These are phyloP conservation scores for Salix udensis DNA, from an alignment of 345 rosid species.

Conservation along the genomic window DNA sequence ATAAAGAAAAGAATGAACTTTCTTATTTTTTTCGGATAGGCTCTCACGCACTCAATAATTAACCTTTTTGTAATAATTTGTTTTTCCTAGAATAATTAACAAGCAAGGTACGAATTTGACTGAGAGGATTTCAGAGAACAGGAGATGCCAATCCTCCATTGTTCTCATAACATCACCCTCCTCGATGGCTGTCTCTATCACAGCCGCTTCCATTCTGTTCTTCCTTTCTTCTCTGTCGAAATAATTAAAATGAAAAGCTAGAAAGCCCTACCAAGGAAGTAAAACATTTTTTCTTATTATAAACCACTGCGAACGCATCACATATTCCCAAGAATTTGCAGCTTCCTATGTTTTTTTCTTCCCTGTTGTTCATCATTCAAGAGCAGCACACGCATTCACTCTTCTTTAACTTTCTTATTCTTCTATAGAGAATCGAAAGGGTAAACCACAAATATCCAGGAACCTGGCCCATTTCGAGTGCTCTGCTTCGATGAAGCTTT, in stretches of 20 bases:
- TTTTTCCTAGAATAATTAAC: conserved; percentile 20
- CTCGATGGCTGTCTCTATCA: background rate
- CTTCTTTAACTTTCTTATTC: background rate
- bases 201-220: conserved; percentile 10
- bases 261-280: background rate
- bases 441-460: conserved; percentile 1
- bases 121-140: background rate
- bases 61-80: background rate
- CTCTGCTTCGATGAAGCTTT: conserved; percentile 33
- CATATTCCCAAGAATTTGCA: conserved; percentile 26
- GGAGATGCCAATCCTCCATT: conserved; percentile 1
- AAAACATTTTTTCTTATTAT: background rate
- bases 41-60: background rate
- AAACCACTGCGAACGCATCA: conserved; percentile 16
- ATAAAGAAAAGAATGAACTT: background rate
- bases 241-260: conserved; percentile 6
- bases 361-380: conserved; percentile 8
- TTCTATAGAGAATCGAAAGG: conserved; percentile 9
- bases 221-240: conserved; percentile 11
- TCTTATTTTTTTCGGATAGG: background rate
- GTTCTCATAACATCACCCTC: background rate
- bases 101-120: conserved; percentile 35
- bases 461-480: conserved; percentile 6
- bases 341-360: conserved; percentile 17
- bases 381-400: conserved; percentile 1